Percentiles rank a stretch among this genome's conserved stretches.
Evolutionary conservation across 2,329 filamentous ascomycete genomes (phyloP).

Genomic region (Coniochaeta sp.): DNA sequence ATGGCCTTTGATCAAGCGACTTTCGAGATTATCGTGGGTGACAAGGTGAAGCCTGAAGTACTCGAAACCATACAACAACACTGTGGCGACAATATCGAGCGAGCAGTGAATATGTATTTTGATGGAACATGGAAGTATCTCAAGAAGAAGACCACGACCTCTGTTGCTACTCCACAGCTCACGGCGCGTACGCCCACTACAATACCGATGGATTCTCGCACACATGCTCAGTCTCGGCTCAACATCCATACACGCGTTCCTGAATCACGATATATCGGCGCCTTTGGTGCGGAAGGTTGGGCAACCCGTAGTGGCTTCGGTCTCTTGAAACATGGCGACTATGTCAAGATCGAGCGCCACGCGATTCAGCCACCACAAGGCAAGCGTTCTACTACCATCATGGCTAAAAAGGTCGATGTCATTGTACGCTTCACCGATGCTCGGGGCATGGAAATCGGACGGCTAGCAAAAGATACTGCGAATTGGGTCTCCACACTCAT

Average conservation of each 20-base stretch:
- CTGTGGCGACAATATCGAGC: constrained; percentile 51
- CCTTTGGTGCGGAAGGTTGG: constrained; percentile 89
- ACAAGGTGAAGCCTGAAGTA: constrained; percentile 40
- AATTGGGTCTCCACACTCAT: constrained; percentile 89
- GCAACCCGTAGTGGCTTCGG: constrained; percentile 74
- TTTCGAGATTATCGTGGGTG: constrained; percentile 54
- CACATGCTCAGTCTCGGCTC: neutral
- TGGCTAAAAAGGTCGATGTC: constrained; percentile 70
- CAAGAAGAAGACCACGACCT: constrained; percentile 20
- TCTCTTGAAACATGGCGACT: constrained; percentile 72
- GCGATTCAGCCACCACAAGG: constrained; percentile 57
- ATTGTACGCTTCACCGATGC: constrained; percentile 85
- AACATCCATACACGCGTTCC: constrained; percentile 21
- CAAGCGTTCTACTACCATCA: constrained; percentile 36
- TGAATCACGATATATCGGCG: constrained; percentile 67
- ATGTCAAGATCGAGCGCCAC: constrained; percentile 79
- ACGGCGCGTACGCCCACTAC: neutral
- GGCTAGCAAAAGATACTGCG: constrained; percentile 78
- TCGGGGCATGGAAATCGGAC: constrained; percentile 73
- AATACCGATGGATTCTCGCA: constrained; percentile 7
- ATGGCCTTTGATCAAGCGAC: constrained; percentile 46
- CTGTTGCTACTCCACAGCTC: neutral
- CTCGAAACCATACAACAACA: constrained; percentile 42
- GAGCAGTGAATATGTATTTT: constrained; percentile 62
- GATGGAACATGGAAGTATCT: constrained; percentile 58